Base-by-base conservation (phyloP, 2,329 filamentous ascomycete species). In the Colletotrichum neosansevieriae region DNA sequence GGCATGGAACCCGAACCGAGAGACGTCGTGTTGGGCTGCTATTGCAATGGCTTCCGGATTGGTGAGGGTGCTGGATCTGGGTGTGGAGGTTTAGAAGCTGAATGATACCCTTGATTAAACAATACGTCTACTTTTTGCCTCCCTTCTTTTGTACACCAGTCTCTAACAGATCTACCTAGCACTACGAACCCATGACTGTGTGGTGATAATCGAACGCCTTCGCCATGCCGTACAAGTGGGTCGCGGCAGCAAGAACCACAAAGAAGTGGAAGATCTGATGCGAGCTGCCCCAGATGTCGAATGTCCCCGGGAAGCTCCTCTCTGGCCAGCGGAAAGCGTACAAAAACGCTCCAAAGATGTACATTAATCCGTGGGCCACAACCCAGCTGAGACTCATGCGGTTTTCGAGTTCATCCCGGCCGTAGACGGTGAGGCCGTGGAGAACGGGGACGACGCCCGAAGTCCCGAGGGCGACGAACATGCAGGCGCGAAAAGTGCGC, bases 241-340 rank as follows among this genome's bases (percentile, higher is more conserved):
- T 88, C 1, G 88, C 86, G 0, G 94, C 95, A 0, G 96, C 96
- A 69, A 94, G 79, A 15, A 98, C 84, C 32, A 99, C 94, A 71
- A 96, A 86, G 44, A 97, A 83, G 81, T 99, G 96, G 79, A 99
- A 99, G 71, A 99, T 92, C 81, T 99, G 96, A 79, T 99, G 96
- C 19, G 94, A 97, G 76, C 91, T 94, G 42, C 96, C 95, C 88
- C 92, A 92, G 58, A 98, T 92, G 79, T 99, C 96, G 75, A 95
- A 98, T 7, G 79, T 83, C 1, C 94, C 93, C 0, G 95, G 96
- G 50, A 83, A 87, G 75, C 86, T 88, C 68, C 93, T 86, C 81
- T 99, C 96, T 0, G 96, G 96, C 79, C 95, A 90, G 42, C 96
- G 90, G 60, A 88, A 91, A 6, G 94, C 96, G 78, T 99, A 98